These are phyloP conservation scores for Astrephomene gubernaculifera DNA, from an alignment of 139 green algal species.

Conservation along the genomic window DNA sequence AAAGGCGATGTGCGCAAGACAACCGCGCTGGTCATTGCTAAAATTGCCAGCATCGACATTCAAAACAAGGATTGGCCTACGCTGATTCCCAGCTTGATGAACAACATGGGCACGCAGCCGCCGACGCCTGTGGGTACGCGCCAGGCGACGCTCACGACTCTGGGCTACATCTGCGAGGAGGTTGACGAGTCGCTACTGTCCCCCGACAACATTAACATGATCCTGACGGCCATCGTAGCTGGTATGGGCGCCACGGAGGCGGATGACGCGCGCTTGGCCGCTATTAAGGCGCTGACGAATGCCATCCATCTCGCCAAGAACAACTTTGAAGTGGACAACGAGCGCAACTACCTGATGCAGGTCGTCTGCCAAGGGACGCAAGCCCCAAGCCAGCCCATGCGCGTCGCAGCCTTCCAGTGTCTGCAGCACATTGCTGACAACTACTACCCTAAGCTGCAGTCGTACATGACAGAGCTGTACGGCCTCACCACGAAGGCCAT, in stretches of 20 bases:
- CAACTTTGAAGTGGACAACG: conserved; percentile 95
- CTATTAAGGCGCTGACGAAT: conserved; percentile 92
- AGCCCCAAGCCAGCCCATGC: conserved; percentile 73
- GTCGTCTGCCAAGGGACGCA: conserved; percentile 89
- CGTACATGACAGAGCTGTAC: conserved; percentile 98
- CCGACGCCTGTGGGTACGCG: conserved; percentile 51
- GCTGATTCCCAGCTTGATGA: conserved; percentile 81
- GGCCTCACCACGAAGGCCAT: conserved; percentile 90
- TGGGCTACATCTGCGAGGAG: conserved; percentile 98
- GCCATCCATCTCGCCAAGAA: conserved; percentile 94
- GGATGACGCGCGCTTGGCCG: conserved; percentile 88
- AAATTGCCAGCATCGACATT: conserved; percentile 96
- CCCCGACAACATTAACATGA: conserved; percentile 92
- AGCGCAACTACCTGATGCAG: conserved; percentile 98
- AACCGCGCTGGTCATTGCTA: conserved; percentile 91
- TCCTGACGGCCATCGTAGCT: conserved; percentile 95
- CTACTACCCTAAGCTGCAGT: conserved; percentile 94
- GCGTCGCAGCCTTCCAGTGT: conserved; percentile 93
- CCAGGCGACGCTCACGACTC: conserved; percentile 88
- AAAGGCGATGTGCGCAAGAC: conserved; percentile 76
- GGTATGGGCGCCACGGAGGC: conserved; percentile 90
- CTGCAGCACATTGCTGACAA: conserved; percentile 88
- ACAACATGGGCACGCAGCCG: conserved; percentile 72
- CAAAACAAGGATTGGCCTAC: conserved; percentile 85
- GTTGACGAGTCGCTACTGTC: conserved; percentile 89